Evolutionary conservation across 352 stramenopile species (phyloP).

Genomic region (Pythium sukuiense): DNA sequence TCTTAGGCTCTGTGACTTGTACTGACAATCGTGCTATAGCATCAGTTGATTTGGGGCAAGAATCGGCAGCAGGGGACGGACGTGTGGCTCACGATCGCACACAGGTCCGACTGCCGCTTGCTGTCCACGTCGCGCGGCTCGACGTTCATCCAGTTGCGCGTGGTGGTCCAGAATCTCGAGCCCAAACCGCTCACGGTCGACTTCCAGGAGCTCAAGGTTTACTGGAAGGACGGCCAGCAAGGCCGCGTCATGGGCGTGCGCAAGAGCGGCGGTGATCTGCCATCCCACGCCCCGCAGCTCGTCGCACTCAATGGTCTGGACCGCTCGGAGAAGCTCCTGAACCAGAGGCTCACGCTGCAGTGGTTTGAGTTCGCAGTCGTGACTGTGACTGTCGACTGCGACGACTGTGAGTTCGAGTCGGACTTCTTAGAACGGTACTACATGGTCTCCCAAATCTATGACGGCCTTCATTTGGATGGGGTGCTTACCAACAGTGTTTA

Average conservation of each 20-base stretch:
- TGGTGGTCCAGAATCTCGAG: conserved; percentile 72
- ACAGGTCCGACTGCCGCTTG: conserved; percentile 67
- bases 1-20: neutral
- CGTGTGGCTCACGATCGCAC: conserved; percentile 71
- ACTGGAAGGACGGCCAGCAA: conserved; percentile 67
- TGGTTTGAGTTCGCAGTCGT: conserved; percentile 75
- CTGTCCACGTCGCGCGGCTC: conserved; percentile 28
- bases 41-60: conserved; percentile 71
- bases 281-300: conserved; percentile 43
- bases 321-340: conserved; percentile 27
- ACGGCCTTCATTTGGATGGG: neutral
- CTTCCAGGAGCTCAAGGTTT: conserved; percentile 58
- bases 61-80: conserved; percentile 63
- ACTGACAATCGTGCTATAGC: conserved; percentile 15
- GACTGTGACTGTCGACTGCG: conserved; percentile 58
- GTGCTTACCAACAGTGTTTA: neutral
- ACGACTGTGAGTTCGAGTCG: conserved; percentile 70
- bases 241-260: conserved; percentile 43
- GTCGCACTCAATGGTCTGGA: conserved; percentile 59
- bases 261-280: conserved; percentile 17
- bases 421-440: conserved; percentile 67
- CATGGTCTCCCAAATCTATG: conserved; percentile 1
- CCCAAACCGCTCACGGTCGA: conserved; percentile 55
- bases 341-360: conserved; percentile 42
- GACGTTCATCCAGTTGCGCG: conserved; percentile 60